A percentile compares a stretch with the other conserved stretches of the same genome.
These are phyloP conservation scores for Mucor indicus DNA, from an alignment of 371 early-diverging fungal genomes.

Conservation along the genomic window DNA sequence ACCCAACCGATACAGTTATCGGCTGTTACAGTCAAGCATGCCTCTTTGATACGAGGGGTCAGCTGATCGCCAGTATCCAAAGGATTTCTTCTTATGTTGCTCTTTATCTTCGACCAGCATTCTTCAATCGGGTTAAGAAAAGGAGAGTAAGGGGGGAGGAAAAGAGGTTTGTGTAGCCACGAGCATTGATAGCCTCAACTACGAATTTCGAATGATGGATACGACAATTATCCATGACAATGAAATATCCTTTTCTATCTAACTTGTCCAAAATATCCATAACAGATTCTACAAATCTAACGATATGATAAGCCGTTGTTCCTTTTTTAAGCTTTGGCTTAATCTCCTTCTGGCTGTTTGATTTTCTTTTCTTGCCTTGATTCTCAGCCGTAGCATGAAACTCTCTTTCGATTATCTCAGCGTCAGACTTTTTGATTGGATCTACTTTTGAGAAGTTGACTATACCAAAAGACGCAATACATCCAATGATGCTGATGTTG, in stretches of 20 bases:
- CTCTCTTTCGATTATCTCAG: conserved; percentile 2
- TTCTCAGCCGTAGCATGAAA: background rate
- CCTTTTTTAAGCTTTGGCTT: background rate
- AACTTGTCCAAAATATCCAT: conserved; percentile 12
- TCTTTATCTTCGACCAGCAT: conserved; percentile 12
- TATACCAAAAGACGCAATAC: conserved; percentile 3
- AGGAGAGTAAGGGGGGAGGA: conserved; percentile 10
- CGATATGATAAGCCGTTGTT: conserved; percentile 11
- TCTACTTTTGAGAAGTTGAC: conserved; percentile 5
- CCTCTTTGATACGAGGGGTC: conserved; percentile 5
- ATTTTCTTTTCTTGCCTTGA: conserved; percentile 10
- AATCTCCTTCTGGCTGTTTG: background rate
- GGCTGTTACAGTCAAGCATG: conserved; percentile 2
- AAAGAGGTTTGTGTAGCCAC: conserved; percentile 11
- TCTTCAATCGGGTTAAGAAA: conserved; percentile 12
- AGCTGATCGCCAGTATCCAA: conserved; percentile 1
- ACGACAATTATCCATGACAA: background rate
- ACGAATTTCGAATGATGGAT: background rate
- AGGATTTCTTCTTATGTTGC: conserved; percentile 7
- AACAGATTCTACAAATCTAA: conserved; percentile 5
- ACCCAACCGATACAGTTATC: conserved; percentile 6
- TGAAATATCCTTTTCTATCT: conserved; percentile 3
- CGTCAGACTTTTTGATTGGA: conserved; percentile 6
- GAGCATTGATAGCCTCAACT: conserved; percentile 3
- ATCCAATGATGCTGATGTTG: conserved; percentile 5